phyloP scores from a whole-genome alignment of 139 green algal genomes.

The Closterium sp. region DNA sequence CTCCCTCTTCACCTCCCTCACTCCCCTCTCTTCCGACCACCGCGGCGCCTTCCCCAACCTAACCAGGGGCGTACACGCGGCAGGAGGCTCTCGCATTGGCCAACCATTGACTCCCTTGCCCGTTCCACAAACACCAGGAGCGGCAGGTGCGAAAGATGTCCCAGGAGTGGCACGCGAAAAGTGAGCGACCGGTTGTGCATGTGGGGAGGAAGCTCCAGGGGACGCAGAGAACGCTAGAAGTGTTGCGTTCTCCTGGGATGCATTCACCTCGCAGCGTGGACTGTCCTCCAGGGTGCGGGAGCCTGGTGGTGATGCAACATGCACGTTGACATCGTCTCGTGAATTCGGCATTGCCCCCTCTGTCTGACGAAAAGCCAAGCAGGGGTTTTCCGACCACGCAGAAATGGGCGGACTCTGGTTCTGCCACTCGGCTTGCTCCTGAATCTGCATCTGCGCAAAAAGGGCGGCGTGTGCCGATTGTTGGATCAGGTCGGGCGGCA shows the following conservation, averaged over 20 bases:
- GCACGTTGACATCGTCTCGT: no score
- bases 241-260: no score
- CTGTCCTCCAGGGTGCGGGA: no score
- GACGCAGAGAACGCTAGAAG: no score
- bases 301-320: no score
- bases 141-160: neutral
- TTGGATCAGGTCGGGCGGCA: neutral
- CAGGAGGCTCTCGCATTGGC: neutral
- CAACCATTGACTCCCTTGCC: neutral
- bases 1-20: neutral
- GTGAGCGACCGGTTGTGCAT: no score
- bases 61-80: neutral
- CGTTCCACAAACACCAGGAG: neutral
- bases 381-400: neutral
- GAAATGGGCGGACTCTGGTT: neutral
- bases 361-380: neutral
- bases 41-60: neutral
- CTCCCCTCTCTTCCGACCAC: neutral
- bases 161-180: neutral
- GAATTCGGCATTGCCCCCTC: no score
- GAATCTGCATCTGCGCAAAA: neutral
- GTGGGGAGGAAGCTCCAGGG: neutral
- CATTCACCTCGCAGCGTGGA: no score
- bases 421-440: neutral
- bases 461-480: neutral